Conservation (phyloP, 345 rosid species). For the Ricinus communis region DNA sequence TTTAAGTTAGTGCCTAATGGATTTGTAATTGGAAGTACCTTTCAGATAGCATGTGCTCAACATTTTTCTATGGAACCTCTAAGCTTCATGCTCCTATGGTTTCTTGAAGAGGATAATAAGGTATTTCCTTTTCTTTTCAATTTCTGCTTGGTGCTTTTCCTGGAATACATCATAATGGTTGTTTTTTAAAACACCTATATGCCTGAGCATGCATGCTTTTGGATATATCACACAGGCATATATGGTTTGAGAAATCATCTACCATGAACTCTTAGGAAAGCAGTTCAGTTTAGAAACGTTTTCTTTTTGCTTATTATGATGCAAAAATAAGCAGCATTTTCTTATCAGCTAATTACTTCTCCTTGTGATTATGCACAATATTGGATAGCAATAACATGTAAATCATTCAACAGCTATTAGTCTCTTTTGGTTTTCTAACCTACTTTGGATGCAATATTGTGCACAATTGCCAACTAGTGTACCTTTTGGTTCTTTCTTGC, state of each 20-base stretch:
- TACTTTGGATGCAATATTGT: neutral
- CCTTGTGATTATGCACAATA: neutral
- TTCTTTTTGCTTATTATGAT: neutral
- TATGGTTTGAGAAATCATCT: conserved; percentile 5
- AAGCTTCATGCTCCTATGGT: conserved; percentile 55
- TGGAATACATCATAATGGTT: neutral
- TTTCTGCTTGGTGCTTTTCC: neutral
- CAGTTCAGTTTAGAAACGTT: neutral
- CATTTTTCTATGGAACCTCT: conserved; percentile 75
- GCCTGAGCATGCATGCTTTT: no score
- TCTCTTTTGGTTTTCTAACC: neutral
- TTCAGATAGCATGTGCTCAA: conserved; percentile 85
- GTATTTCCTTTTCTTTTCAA: conserved; percentile 31
- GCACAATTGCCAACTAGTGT: neutral
- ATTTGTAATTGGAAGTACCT: conserved; percentile 19
- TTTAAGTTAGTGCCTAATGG: conserved; percentile 17
- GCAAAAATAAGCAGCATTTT: neutral
- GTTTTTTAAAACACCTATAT: neutral
- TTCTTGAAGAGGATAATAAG: conserved; percentile 50
- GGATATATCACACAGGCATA: neutral
- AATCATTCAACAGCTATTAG: neutral
- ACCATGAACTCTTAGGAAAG: neutral
- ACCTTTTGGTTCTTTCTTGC: neutral
- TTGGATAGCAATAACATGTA: neutral
- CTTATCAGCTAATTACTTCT: conserved; percentile 1